phyloP scores from a whole-genome alignment of 129 eudicot species.

The Ambrosia trifida region DNA sequence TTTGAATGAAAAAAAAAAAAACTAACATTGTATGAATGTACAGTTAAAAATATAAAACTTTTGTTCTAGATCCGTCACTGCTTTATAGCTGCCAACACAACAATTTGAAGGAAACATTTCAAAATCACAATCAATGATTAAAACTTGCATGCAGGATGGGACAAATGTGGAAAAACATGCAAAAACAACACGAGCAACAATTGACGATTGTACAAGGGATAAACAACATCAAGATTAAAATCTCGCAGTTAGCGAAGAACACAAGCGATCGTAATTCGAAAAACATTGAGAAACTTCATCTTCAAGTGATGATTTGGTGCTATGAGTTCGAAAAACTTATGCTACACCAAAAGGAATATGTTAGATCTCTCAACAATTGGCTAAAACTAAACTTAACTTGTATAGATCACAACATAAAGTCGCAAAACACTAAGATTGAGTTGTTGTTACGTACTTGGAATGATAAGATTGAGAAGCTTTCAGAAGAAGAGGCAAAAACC shows the following conservation, averaged over 20 bases:
- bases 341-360: slow-evolving; percentile 48
- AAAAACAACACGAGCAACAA: slow-evolving; percentile 54
- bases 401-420: slow-evolving; percentile 47
- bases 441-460: slow-evolving; percentile 58
- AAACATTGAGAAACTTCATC: slow-evolving; percentile 46
- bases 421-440: slow-evolving; percentile 54
- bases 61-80: too few species aligned
- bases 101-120: not conserved
- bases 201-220: slow-evolving; percentile 38
- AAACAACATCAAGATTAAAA: slow-evolving; percentile 27
- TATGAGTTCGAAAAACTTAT: slow-evolving; percentile 56
- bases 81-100: too few species aligned
- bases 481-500: slow-evolving; percentile 56
- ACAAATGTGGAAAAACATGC: slow-evolving; percentile 74
- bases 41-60: too few species aligned
- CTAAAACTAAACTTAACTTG: slow-evolving; percentile 58
- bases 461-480: slow-evolving; percentile 65
- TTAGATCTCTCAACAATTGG: slow-evolving; percentile 60
- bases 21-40: too few species aligned
- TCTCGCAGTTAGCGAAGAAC: slow-evolving; percentile 45
- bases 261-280: slow-evolving; percentile 53
- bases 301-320: slow-evolving; percentile 58
- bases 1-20: too few species aligned
- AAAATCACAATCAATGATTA: not conserved
- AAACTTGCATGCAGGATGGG: slow-evolving; percentile 56